Base-by-base conservation (phyloP, 441 rosid genomes). In the Capsella rubella region DNA sequence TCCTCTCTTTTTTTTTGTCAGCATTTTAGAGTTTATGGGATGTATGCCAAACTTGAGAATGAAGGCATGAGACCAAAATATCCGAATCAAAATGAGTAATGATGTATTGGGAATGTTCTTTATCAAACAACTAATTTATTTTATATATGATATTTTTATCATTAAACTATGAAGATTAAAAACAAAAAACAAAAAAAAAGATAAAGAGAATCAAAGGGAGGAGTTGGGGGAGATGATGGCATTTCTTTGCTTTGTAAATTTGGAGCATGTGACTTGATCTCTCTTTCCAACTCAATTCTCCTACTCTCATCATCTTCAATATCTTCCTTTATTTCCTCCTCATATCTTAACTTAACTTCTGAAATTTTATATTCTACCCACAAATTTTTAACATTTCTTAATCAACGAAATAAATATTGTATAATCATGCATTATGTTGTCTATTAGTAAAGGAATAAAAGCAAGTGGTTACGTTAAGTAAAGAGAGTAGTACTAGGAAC, bases 181-280 rank as follows among this genome's bases (percentile, higher is more conserved):
- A 42, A 21, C 1, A 21, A 32, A 6, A 32, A 32, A 6, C 3
- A 29, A 6, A 35, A 27, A 31, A 15, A 77, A 78, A 72, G 74
- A 60, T 59, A 78, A 67, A 54, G 81, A 67, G 81, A 54, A 78
- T 59, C 77, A 54, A 47, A 21, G 32, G 37, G 54, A 32, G 67
- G 83, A 79, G 75, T 79, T 82, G 85, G 86, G 89, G 71, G 75
- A 73, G 81, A 89, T 83, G 85, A 89, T 86, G 79, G 76, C 78
- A 66, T 56, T 62, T 78, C 51, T 58, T 78, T 87, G 75, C 73
- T 69, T 63, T 63, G 82, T 79, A 78, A 72, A 67, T 59, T 53
- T 76, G 80, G 79, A 67, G 84, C 90, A 89, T 85, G 93, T 84
- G 88, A 79, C 65, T 56, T 72, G 79, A 82, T 74, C 78, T 43